Conservation (phyloP, 805 yeast genomes). For the Starmerella roubikii region DNA sequence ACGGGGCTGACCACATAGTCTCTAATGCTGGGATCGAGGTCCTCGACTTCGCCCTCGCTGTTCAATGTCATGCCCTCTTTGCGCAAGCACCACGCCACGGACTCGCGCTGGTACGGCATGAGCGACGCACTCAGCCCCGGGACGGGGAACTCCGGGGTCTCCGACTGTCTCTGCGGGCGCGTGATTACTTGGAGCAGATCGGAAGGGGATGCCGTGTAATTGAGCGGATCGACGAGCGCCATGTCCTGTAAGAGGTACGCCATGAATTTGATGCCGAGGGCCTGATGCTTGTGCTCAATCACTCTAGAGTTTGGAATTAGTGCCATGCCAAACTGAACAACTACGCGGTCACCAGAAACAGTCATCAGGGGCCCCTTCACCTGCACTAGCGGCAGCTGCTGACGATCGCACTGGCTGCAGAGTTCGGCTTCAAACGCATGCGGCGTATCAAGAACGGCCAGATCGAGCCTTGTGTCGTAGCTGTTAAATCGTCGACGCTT, state of each 20-base stretch:
- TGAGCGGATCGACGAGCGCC: slow-evolving; percentile 8
- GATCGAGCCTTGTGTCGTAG: background rate
- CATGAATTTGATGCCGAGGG: slow-evolving; percentile 6
- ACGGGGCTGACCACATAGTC: slow-evolving; percentile 20
- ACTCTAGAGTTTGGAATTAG: slow-evolving; percentile 3
- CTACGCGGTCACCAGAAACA: background rate
- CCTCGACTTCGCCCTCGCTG: slow-evolving; percentile 11
- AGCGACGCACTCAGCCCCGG: slow-evolving; percentile 14
- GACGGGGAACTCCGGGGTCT: slow-evolving; percentile 10
- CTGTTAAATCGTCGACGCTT: background rate
- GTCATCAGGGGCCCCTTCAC: slow-evolving; percentile 1
- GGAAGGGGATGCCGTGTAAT: slow-evolving; percentile 7
- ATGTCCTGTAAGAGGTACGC: slow-evolving; percentile 11
- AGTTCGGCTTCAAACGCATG: background rate
- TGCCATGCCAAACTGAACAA: background rate
- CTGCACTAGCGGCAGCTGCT: background rate
- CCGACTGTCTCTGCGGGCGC: background rate
- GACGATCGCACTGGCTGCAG: background rate
- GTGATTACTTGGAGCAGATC: slow-evolving; percentile 13
- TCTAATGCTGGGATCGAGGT: slow-evolving; percentile 14
- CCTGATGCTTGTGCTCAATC: background rate
- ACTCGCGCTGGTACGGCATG: slow-evolving; percentile 26
- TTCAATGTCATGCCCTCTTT: slow-evolving; percentile 25
- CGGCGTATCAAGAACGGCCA: background rate
- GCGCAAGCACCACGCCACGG: slow-evolving; percentile 28